phyloP scores from a whole-genome alignment of 345 rosid species.

The Psidium friedrichsthalianum region DNA sequence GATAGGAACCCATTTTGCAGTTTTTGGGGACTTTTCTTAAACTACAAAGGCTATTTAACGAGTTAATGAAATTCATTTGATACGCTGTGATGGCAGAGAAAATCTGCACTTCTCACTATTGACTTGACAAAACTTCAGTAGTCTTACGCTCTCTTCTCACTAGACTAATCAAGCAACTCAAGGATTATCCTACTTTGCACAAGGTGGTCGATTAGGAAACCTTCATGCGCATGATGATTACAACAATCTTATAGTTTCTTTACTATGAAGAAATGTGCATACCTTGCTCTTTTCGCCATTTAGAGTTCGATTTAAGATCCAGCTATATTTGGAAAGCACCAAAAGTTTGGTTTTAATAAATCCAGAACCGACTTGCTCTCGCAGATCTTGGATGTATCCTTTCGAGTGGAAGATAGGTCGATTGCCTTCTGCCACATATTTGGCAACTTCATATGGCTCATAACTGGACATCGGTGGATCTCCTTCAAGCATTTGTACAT shows the following conservation, averaged over 20 bases:
- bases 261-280: not conserved
- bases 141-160: not conserved
- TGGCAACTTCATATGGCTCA: slow-evolving; percentile 97
- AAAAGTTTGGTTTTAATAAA: not conserved
- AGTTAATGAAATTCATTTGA: not conserved
- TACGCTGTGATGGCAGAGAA: not conserved
- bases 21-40: not conserved
- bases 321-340: not conserved
- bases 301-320: not conserved
- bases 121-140: not conserved
- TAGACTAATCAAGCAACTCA: not conserved
- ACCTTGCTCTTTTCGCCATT: not conserved
- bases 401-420: slow-evolving; percentile 73
- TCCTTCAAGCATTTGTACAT: slow-evolving; percentile 87
- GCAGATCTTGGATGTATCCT: slow-evolving; percentile 59
- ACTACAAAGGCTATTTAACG: not conserved
- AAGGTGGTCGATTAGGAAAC: not conserved
- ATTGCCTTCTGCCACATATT: slow-evolving; percentile 81
- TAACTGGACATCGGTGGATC: slow-evolving; percentile 73
- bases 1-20: not conserved
- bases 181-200: not conserved
- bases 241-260: not conserved
- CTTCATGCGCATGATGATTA: not conserved
- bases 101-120: not conserved
- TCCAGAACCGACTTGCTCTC: slow-evolving; percentile 52